phyloP scores from a whole-genome alignment of 192 early-diverging fungal genomes.

The Obelidium mucronatum region DNA sequence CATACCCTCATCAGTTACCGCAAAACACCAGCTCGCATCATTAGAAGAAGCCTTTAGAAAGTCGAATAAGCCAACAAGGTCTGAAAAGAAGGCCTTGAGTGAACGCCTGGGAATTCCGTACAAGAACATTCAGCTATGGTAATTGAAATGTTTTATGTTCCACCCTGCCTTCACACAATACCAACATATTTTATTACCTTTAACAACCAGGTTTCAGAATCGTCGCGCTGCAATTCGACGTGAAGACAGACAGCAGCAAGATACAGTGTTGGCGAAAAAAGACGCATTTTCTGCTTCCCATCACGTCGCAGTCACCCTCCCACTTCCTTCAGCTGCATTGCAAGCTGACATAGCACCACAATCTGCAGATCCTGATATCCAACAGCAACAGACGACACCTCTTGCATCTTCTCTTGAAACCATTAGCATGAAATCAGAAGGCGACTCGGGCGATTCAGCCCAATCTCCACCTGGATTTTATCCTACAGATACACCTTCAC shows the following conservation, averaged over 20 bases:
- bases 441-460: background rate
- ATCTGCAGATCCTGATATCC: background rate
- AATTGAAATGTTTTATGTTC: background rate
- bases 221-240: too few relatives aligned
- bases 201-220: too few relatives aligned
- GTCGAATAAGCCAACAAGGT: conserved; percentile 1
- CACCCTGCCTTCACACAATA: background rate
- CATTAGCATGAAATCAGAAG: background rate
- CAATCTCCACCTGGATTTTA: background rate
- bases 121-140: conserved; percentile 11
- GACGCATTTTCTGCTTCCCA: too few relatives aligned
- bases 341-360: too few relatives aligned
- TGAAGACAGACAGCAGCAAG: too few relatives aligned
- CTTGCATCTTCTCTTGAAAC: background rate
- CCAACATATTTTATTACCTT: too few relatives aligned
- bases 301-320: too few relatives aligned
- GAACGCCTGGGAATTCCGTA: background rate
- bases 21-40: background rate
- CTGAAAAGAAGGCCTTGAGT: conserved; percentile 9
- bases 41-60: conserved; percentile 4
- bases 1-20: background rate
- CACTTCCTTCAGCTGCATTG: background rate
- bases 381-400: background rate
- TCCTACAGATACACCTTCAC: background rate
- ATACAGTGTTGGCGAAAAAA: too few relatives aligned